Percentiles rank a stretch among this genome's conserved stretches.
phyloP scores from a whole-genome alignment of 371 early-diverging fungal species.

The Mucor velutinosus region DNA sequence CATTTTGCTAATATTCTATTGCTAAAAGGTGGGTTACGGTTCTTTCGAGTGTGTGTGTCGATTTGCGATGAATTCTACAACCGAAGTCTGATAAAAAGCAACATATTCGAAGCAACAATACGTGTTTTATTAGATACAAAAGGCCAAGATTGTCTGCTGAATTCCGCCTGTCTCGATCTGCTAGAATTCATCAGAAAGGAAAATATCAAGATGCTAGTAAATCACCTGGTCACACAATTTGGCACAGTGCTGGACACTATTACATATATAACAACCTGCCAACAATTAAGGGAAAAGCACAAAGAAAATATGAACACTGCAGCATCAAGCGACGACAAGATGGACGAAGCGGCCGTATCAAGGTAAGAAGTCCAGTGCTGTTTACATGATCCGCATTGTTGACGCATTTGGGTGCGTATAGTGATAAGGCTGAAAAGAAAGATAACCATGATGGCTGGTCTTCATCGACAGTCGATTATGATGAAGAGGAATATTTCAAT shows the following conservation, averaged over 20 bases:
- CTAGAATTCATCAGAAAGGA: conserved; percentile 79
- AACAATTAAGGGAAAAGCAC: conserved; percentile 55
- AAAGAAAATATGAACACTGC: conserved; percentile 60
- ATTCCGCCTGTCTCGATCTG: conserved; percentile 88
- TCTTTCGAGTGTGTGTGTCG: conserved; percentile 76
- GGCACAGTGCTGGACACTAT: conserved; percentile 63
- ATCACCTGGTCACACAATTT: conserved; percentile 71
- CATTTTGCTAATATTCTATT: not conserved
- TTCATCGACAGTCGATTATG: conserved; percentile 64
- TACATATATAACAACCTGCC: conserved; percentile 64
- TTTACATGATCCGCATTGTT: not conserved
- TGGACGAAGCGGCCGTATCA: not conserved
- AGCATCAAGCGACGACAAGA: conserved; percentile 9
- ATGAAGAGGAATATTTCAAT: conserved; percentile 89
- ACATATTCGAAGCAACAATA: conserved; percentile 72
- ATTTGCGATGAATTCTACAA: conserved; percentile 79
- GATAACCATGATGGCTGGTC: conserved; percentile 12
- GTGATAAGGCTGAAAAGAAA: conserved; percentile 22
- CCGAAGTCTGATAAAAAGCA: conserved; percentile 64
- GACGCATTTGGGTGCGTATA: not conserved
- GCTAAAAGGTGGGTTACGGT: conserved; percentile 71
- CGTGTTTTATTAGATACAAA: conserved; percentile 65
- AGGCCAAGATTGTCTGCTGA: conserved; percentile 76
- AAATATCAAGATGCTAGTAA: conserved; percentile 68
- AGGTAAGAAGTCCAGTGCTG: conserved; percentile 7